Conservation (phyloP, 441 rosid species). For the Populus trichocarpa region DNA sequence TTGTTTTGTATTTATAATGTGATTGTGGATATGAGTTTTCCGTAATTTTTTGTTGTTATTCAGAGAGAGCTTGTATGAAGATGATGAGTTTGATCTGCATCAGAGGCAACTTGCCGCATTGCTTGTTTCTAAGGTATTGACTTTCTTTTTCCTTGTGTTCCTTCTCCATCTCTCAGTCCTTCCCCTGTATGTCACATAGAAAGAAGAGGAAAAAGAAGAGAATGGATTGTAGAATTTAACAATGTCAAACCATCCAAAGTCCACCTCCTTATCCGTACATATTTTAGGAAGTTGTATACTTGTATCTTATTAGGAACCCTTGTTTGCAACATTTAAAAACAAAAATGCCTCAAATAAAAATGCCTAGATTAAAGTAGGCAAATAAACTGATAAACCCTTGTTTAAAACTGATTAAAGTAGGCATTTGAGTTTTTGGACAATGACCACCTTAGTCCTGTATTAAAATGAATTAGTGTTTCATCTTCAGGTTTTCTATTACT, state of each 20-base stretch:
- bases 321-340: too few relatives aligned
- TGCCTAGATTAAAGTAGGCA: too few relatives aligned
- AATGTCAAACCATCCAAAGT: background rate
- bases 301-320: too few relatives aligned
- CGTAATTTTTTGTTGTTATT: background rate
- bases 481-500: slow-evolving; percentile 79
- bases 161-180: background rate
- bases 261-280: background rate
- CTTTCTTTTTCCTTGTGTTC: background rate
- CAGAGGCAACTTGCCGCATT: slow-evolving; percentile 96
- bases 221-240: background rate
- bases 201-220: background rate
- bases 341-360: too few relatives aligned
- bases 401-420: background rate
- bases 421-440: background rate
- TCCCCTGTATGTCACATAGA: background rate
- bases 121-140: slow-evolving; percentile 78
- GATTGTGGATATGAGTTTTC: background rate
- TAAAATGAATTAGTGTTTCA: slow-evolving; percentile 2
- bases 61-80: slow-evolving; percentile 97
- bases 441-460: background rate
- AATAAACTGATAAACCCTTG: background rate
- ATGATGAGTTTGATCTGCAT: slow-evolving; percentile 86
- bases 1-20: background rate
- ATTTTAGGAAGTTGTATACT: too few relatives aligned